phyloP scores from a whole-genome alignment of 495 filamentous ascomycete genomes.

The Hyaloscypha variabilis region DNA sequence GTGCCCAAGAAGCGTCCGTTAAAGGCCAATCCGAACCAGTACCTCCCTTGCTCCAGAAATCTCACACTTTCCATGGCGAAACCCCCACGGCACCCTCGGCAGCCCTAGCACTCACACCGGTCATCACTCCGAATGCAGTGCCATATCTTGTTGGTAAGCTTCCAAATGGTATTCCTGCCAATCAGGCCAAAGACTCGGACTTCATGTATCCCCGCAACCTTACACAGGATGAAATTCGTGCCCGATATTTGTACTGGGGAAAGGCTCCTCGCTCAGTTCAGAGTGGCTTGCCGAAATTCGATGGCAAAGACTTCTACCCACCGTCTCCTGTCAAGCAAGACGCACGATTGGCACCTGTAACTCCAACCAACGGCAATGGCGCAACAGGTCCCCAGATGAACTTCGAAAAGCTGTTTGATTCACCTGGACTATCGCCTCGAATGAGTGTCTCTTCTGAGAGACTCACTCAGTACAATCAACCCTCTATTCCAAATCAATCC shows the following conservation, averaged over 20 bases:
- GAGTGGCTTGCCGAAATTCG: constrained; percentile 55
- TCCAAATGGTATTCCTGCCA: constrained; percentile 18
- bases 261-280: constrained; percentile 41
- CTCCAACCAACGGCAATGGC: neutral
- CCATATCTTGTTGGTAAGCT: constrained; percentile 33
- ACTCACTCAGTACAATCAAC: neutral
- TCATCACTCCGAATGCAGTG: constrained; percentile 1
- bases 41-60: constrained; percentile 8
- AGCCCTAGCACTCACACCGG: neutral
- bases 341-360: neutral
- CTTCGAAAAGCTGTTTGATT: constrained; percentile 1
- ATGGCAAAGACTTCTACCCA: constrained; percentile 59
- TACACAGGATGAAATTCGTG: constrained; percentile 50
- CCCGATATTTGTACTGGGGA: constrained; percentile 54
- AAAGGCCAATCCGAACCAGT: neutral
- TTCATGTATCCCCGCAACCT: constrained; percentile 49
- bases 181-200: constrained; percentile 32
- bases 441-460: neutral
- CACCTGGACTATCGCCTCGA: neutral
- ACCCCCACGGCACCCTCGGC: neutral
- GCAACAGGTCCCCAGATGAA: neutral
- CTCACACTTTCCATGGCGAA: constrained; percentile 18
- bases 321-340: constrained; percentile 48
- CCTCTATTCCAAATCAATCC: neutral
- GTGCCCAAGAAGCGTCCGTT: constrained; percentile 13